Conservation (phyloP, 2,329 filamentous ascomycete species). For the Escovopsis weberi region DNA sequence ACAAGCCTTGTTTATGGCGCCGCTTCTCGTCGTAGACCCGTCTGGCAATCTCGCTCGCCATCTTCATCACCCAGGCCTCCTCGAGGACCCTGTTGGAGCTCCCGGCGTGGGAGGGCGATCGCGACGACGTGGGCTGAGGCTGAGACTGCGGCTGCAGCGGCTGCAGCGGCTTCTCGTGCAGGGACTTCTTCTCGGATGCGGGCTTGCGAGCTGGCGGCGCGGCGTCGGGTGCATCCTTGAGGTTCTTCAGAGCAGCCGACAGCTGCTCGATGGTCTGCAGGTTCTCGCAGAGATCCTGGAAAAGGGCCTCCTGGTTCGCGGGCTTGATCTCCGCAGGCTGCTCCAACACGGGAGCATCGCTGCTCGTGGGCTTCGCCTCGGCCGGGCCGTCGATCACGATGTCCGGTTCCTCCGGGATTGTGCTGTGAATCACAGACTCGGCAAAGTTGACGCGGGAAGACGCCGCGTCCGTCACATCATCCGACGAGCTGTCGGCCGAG, state of each 20-base stretch:
- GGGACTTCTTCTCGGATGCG: slow-evolving; percentile 1
- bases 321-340: neutral
- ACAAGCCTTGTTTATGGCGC: slow-evolving; percentile 18
- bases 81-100: slow-evolving; percentile 36
- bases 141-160: slow-evolving; percentile 9
- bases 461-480: slow-evolving; percentile 34
- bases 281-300: slow-evolving; percentile 9
- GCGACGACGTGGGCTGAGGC: slow-evolving; percentile 26
- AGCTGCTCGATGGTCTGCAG: slow-evolving; percentile 11
- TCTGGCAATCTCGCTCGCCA: slow-evolving; percentile 80
- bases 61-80: slow-evolving; percentile 81
- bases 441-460: slow-evolving; percentile 47
- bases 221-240: slow-evolving; percentile 8
- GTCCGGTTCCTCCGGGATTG: slow-evolving; percentile 45
- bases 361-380: neutral
- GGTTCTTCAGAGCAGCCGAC: slow-evolving; percentile 10
- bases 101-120: neutral
- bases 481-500: slow-evolving; percentile 34
- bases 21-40: slow-evolving; percentile 80
- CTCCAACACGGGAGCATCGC: neutral
- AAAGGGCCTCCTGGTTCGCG: slow-evolving; percentile 15
- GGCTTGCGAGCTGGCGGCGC: slow-evolving; percentile 1
- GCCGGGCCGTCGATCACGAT: slow-evolving; percentile 25
- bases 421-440: slow-evolving; percentile 40
- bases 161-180: slow-evolving; percentile 12